Evolutionary conservation across 78 protist species (phyloP), one percentile per base, ranked within the genome.

Genomic region (Chrysochromulina tobinii): DNA sequence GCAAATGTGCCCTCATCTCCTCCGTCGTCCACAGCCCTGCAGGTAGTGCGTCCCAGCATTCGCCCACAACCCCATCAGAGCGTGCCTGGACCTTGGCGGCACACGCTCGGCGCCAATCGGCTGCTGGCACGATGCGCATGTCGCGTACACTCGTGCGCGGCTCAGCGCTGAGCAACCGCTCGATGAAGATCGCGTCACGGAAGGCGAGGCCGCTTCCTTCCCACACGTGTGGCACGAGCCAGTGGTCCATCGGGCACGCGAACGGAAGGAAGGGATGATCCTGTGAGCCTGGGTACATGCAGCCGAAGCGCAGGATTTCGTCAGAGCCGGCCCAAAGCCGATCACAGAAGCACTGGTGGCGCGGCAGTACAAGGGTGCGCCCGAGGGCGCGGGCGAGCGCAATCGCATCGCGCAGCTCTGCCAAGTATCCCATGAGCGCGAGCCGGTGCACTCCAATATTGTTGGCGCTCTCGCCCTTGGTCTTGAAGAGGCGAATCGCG

Each of bases 321-420:
- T 75, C 84, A 4, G 54, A 50, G 57, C 84, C 84, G 14, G 84
- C 14, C 84, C 84, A 75, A 8, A 75, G 11, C 58, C 15, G 3
- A 57, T 75, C 84, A 57, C 57, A 48, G n/a, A 1, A 75, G 84
- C 84, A 75, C 38, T 21, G 3, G n/a, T 3, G 50, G 54, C 21
- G 58, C 58, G 84, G 84, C 21, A 75, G 57, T 57, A 75, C 84
- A n/a, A 75, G 84, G 58, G 84, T 75, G 84, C 84, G 84, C 3
- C 57, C 57, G 57, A 75, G 84, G n/a, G 84, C 84, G 23, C 11
- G 57, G 14, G 84, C 84, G 84, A 75, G 84, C n/a, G 84, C 84
- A 14, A 75, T 21, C 53, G 53, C 84, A 25, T 75, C 84, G 84
- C 84, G 84, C 84, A 75, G 57, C 53, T 75, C 55, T 1, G 53